phyloP scores from a whole-genome alignment of 257 asterid species.

The Fraxinus pennsylvanica region DNA sequence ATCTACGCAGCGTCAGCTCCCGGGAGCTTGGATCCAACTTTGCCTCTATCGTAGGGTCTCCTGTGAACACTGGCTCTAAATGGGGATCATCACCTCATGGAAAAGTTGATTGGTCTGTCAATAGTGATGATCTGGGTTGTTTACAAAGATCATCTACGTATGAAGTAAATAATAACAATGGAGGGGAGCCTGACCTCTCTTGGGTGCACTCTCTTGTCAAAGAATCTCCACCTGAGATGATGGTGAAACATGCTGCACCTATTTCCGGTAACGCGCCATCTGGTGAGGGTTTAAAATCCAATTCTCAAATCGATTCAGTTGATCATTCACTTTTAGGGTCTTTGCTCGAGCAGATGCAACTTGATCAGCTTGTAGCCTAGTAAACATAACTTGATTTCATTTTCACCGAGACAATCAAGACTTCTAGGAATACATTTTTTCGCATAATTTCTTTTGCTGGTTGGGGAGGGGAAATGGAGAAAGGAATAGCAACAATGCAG shows the following conservation, averaged over 20 bases:
- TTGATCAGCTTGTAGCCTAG: conserved; percentile 82
- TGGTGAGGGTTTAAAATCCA: conserved; percentile 74
- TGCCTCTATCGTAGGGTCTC: conserved; percentile 49
- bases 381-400: conserved; percentile 34
- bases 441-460: conserved; percentile 43
- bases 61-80: conserved; percentile 52
- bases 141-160: conserved; percentile 44
- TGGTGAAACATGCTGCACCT: conserved; percentile 53
- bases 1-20: conserved; percentile 58
- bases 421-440: conserved; percentile 47
- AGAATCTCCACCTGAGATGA: conserved; percentile 93
- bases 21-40: conserved; percentile 60
- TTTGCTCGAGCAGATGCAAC: conserved; percentile 96
- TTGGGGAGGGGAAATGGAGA: conserved; percentile 21
- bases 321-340: conserved; percentile 84
- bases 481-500: conserved; percentile 22
- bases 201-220: conserved; percentile 97
- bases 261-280: conserved; percentile 57
- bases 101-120: conserved; percentile 71
- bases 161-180: conserved; percentile 39
- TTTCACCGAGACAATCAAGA: conserved; percentile 45
- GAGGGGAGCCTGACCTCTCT: conserved; percentile 80
- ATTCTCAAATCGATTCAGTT: conserved; percentile 52
- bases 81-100: conserved; percentile 74
- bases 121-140: conserved; percentile 50